Evolutionary conservation across 176 grass and related monocot genomes (phyloP).

Genomic region (Secale cereale): DNA sequence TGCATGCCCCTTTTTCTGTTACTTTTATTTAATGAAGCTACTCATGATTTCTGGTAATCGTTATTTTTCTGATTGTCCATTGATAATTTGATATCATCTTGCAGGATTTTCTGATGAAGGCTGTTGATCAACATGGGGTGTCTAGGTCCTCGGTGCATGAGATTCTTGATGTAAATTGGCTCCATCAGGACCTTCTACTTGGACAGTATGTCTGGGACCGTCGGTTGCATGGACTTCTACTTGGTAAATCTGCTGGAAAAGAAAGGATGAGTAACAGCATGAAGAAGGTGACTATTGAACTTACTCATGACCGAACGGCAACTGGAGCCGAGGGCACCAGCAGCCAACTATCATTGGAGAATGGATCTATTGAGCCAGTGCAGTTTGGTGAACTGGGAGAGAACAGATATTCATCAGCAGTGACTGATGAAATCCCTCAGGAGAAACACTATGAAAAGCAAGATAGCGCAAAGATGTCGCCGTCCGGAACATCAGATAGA

Average conservation of each 20-base stretch:
- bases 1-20: background rate
- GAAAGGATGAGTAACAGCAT: constrained; percentile 1
- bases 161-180: constrained; percentile 59
- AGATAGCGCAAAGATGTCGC: background rate
- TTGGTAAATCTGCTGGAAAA: constrained; percentile 20
- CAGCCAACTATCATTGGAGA: constrained; percentile 1
- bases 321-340: background rate
- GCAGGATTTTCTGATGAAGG: constrained; percentile 46
- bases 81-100: constrained; percentile 4
- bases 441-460: background rate
- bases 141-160: constrained; percentile 26
- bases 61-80: background rate
- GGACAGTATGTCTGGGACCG: constrained; percentile 57
- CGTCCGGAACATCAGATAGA: background rate
- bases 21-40: background rate
- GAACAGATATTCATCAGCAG: background rate
- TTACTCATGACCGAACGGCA: constrained; percentile 16
- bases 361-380: background rate
- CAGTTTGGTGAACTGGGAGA: constrained; percentile 1
- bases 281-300: constrained; percentile 25
- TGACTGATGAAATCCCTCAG: constrained; percentile 10
- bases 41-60: background rate
- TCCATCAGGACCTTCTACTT: constrained; percentile 70
- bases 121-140: constrained; percentile 23
- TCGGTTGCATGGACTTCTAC: constrained; percentile 53